Conservation (phyloP, 768 basidiomycete genomes). For the Kwoniella mangroviensis region DNA sequence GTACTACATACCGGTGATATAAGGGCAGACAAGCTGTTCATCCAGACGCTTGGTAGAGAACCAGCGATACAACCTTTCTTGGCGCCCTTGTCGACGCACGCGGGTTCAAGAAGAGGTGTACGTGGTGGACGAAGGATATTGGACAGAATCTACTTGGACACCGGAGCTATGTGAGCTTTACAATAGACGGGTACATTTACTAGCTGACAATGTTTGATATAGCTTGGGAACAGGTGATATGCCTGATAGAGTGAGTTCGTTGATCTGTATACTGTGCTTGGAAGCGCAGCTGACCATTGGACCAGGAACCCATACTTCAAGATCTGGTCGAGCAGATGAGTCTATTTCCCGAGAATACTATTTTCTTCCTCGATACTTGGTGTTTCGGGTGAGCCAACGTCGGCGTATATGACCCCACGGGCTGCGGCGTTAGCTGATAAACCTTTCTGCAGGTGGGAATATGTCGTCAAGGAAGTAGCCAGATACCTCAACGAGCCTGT, state of each 20-base stretch:
- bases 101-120: conserved; percentile 23
- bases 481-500: conserved; percentile 64
- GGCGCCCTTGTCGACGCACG: conserved; percentile 45
- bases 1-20: conserved; percentile 94
- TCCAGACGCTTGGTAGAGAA: conserved; percentile 71
- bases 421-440: too few species aligned
- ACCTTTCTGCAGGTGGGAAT: conserved; percentile 68
- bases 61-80: conserved; percentile 76
- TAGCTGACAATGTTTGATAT: conserved; percentile 14
- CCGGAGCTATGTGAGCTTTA: conserved; percentile 59
- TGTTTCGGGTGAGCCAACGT: conserved; percentile 71
- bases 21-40: conserved; percentile 80
- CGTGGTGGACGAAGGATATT: conserved; percentile 58
- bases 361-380: conserved; percentile 92
- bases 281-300: not conserved
- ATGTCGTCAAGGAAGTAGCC: conserved; percentile 77
- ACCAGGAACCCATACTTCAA: conserved; percentile 68
- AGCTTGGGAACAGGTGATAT: conserved; percentile 57
- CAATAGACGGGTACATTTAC: not conserved
- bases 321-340: conserved; percentile 74
- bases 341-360: conserved; percentile 67
- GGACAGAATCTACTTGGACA: conserved; percentile 83
- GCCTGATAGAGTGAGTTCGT: conserved; percentile 45
- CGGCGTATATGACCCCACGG: too few species aligned
- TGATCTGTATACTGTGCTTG: too few species aligned